These are phyloP conservation scores for Coniella vitis DNA, from an alignment of 2,329 filamentous ascomycete genomes.

Conservation along the genomic window DNA sequence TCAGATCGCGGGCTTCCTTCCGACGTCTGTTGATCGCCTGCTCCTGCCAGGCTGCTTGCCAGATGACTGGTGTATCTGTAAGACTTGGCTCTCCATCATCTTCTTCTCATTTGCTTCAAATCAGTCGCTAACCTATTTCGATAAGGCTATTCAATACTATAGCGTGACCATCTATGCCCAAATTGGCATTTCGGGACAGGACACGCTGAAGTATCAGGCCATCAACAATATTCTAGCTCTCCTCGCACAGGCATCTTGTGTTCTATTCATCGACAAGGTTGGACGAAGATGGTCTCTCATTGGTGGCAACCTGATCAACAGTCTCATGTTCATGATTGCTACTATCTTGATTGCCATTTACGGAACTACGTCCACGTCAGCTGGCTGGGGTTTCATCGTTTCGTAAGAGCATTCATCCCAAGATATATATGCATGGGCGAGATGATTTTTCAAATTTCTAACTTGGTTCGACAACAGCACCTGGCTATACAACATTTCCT, in stretches of 20 bases:
- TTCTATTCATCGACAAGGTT: constrained; percentile 60
- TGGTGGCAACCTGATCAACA: constrained; percentile 63
- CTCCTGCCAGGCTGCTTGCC: constrained; percentile 62
- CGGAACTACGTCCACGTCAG: constrained; percentile 39
- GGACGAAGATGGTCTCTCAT: constrained; percentile 70
- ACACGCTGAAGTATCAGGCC: constrained; percentile 68
- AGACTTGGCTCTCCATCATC: not conserved
- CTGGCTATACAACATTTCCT: constrained; percentile 76
- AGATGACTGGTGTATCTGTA: constrained; percentile 66
- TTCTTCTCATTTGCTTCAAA: not conserved
- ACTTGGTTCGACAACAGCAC: constrained; percentile 38
- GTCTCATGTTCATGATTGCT: constrained; percentile 65
- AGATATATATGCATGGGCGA: no score
- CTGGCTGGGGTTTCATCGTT: constrained; percentile 68
- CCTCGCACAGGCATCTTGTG: constrained; percentile 60
- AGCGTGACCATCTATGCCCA: constrained; percentile 59
- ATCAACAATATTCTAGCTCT: constrained; percentile 67
- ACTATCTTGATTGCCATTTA: constrained; percentile 37
- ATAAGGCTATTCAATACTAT: constrained; percentile 64
- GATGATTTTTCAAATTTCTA: no score
- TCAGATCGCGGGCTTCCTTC: constrained; percentile 59
- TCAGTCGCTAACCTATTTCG: not conserved
- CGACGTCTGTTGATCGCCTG: constrained; percentile 64
- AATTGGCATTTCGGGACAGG: constrained; percentile 58
- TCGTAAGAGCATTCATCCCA: constrained; percentile 28